These are phyloP conservation scores for Penicillium sp. DNA, from an alignment of 2,329 filamentous ascomycete species.

Conservation along the genomic window DNA sequence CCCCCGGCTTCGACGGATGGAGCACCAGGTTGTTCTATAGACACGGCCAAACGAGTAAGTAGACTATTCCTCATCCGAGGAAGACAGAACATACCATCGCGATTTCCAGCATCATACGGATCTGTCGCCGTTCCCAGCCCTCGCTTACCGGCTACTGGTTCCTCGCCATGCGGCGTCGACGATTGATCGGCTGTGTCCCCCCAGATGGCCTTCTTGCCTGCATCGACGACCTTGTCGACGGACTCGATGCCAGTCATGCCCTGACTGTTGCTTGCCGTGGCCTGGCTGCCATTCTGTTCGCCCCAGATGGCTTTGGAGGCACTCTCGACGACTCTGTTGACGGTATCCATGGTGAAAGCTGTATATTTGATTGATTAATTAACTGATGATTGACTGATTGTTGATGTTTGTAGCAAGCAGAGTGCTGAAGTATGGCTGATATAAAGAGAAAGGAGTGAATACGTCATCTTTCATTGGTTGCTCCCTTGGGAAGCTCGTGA, in stretches of 20 bases:
- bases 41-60: background rate
- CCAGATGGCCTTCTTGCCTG: constrained; percentile 50
- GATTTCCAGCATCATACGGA: constrained; percentile 76
- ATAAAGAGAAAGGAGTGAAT: background rate
- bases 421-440: background rate
- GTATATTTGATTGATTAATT: background rate
- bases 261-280: background rate
- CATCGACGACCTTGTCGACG: constrained; percentile 43
- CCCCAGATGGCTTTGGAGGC: constrained; percentile 37
- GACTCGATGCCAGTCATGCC: constrained; percentile 2
- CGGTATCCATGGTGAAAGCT: constrained; percentile 55
- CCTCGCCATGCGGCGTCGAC: constrained; percentile 42
- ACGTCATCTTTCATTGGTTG: constrained; percentile 4
- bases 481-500: constrained; percentile 1
- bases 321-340: constrained; percentile 51
- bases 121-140: constrained; percentile 66
- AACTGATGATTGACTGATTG: background rate
- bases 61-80: background rate
- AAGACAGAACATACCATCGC: constrained; percentile 47
- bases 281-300: background rate
- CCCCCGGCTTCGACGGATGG: constrained; percentile 1
- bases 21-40: constrained; percentile 7
- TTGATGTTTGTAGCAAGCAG: background rate
- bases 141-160: constrained; percentile 68
- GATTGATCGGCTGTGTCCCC: constrained; percentile 35